A percentile compares a stretch with the other conserved stretches of the same genome.
Evolutionary conservation across 2,329 filamentous ascomycete species (phyloP).

Genomic region (Calycina herbarum): DNA sequence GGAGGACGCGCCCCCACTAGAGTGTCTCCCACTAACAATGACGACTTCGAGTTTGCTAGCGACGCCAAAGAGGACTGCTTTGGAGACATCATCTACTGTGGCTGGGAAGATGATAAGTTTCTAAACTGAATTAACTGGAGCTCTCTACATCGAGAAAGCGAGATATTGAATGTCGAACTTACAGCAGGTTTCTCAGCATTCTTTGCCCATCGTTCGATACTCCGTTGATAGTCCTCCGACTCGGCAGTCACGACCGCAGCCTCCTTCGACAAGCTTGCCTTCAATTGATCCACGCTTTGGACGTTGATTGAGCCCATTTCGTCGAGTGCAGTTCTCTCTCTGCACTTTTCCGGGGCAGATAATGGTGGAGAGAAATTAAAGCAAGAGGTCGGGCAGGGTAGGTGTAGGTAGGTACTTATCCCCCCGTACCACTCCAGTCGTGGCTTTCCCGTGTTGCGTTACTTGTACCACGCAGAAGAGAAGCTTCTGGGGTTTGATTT

Average conservation of each 20-base stretch:
- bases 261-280: slow-evolving; percentile 4
- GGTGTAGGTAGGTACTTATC: background rate
- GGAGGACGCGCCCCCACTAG: slow-evolving; percentile 25
- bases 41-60: slow-evolving; percentile 23
- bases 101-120: slow-evolving; percentile 25
- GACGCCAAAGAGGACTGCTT: slow-evolving; percentile 21
- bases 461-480: background rate
- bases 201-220: slow-evolving; percentile 27
- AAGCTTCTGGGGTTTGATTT: background rate
- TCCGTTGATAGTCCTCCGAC: slow-evolving; percentile 21
- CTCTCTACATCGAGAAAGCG: background rate
- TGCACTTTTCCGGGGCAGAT: background rate
- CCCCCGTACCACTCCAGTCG: background rate
- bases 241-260: slow-evolving; percentile 21
- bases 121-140: slow-evolving; percentile 14
- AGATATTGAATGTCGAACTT: slow-evolving; percentile 10
- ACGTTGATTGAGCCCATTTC: slow-evolving; percentile 8
- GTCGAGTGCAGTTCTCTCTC: background rate
- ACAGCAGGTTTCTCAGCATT: slow-evolving; percentile 29
- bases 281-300: slow-evolving; percentile 4
- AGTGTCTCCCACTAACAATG: slow-evolving; percentile 24
- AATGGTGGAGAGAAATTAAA: background rate
- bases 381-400: background rate
- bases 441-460: background rate
- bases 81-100: slow-evolving; percentile 23